A percentile compares a stretch with the other conserved stretches of the same genome.
Evolutionary conservation across 73 alveolate species (phyloP).

Genomic region (Halteria grandinella): DNA sequence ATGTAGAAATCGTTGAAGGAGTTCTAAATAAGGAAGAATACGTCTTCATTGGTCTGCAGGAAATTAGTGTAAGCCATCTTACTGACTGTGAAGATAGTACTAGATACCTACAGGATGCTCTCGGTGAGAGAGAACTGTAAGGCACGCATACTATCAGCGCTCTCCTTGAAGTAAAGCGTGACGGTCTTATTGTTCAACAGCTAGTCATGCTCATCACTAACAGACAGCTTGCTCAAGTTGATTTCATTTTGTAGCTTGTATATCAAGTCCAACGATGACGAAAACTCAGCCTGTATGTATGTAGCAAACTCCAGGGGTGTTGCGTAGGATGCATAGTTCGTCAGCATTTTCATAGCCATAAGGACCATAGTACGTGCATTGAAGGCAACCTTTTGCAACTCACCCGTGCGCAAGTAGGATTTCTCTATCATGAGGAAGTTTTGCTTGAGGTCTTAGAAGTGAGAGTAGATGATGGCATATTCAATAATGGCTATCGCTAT

Average conservation of each 20-base stretch:
- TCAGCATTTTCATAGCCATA: constrained; percentile 12
- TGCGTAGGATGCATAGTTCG: not conserved
- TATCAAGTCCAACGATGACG: constrained; percentile 22
- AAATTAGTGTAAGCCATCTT: constrained; percentile 30
- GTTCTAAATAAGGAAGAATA: constrained; percentile 47
- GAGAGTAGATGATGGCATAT: constrained; percentile 19
- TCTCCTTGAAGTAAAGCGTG: constrained; percentile 49
- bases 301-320: not conserved
- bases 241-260: constrained; percentile 41
- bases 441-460: constrained; percentile 33
- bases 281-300: constrained; percentile 19
- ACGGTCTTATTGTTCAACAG: constrained; percentile 41
- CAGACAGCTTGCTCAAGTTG: constrained; percentile 19
- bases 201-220: constrained; percentile 27
- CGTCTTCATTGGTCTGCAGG: constrained; percentile 52
- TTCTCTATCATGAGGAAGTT: constrained; percentile 27
- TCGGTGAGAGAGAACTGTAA: constrained; percentile 57
- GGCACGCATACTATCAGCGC: not conserved
- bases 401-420: constrained; percentile 46
- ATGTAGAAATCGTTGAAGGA: constrained; percentile 35
- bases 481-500: constrained; percentile 50
- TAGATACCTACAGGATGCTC: constrained; percentile 30
- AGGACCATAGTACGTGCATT: constrained; percentile 44
- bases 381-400: constrained; percentile 48
- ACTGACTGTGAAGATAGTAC: constrained; percentile 47